Percentiles rank a stretch among this genome's conserved stretches.
Evolutionary conservation across 2,329 filamentous ascomycete genomes (phyloP).

Genomic region (Alternaria tenuissima): DNA sequence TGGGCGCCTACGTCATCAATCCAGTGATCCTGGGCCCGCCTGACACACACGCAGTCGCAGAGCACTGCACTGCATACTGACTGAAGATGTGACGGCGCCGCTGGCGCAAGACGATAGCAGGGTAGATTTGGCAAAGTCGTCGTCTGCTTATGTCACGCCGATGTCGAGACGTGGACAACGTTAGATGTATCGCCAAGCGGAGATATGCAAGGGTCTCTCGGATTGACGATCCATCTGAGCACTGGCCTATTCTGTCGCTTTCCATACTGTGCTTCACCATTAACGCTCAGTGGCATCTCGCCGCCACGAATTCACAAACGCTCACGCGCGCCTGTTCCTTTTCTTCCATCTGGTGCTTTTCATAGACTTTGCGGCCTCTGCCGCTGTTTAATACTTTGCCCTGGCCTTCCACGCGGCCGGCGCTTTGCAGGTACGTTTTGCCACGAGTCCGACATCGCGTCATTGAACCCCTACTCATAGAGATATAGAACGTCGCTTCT

Average conservation of each 20-base stretch:
- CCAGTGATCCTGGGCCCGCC: too few species aligned
- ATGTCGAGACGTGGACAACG: neutral
- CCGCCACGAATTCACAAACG: conserved; percentile 26
- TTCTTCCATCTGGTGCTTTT: conserved; percentile 27
- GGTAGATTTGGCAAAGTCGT: neutral
- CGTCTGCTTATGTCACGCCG: neutral
- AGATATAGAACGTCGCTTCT: conserved; percentile 55
- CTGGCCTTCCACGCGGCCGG: conserved; percentile 63
- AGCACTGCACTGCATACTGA: neutral
- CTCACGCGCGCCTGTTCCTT: conserved; percentile 32
- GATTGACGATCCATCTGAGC: conserved; percentile 23
- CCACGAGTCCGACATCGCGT: conserved; percentile 37
- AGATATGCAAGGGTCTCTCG: conserved; percentile 14
- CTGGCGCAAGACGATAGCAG: neutral
- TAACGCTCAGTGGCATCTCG: conserved; percentile 21
- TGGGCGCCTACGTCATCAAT: neutral
- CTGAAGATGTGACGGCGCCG: neutral
- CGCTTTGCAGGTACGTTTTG: conserved; percentile 56
- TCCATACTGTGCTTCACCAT: conserved; percentile 22
- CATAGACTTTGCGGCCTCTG: conserved; percentile 38
- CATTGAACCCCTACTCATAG: conserved; percentile 28
- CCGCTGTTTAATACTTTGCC: conserved; percentile 40
- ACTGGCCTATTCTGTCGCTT: conserved; percentile 34
- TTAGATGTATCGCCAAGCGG: conserved; percentile 22
- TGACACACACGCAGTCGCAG: too few species aligned